Base-by-base conservation (phyloP, 2,329 filamentous ascomycete genomes). In the Colletotrichum trifolii region DNA sequence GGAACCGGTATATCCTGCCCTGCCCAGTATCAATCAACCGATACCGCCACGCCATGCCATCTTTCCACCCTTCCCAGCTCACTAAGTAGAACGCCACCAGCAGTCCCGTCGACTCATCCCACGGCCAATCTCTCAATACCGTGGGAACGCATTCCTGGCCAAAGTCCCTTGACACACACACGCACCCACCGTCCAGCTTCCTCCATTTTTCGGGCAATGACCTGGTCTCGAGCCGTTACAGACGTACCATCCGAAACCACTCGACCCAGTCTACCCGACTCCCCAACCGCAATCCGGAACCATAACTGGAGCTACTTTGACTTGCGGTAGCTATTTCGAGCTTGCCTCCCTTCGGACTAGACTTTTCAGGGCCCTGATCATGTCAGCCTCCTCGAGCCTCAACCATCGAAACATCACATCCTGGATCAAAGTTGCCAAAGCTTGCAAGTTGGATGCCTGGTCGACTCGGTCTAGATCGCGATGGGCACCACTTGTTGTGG, bases 381-480 rank as follows among this genome's bases (percentile, higher is more conserved):
- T 25, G 39, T 62, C 50, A 55, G 8, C 57, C 50, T 50, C 12
- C 52, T 39, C 46, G 47, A 39, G 36, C 52, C 45, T 50, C 56
- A 60, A 34, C 40, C 61, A 60, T 50, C 57, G 50, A 47, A 50
- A 40, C 39, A 25, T 25, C 25, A 25, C 4, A 25, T 62, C 42
- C 47, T 36, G 42, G 46, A 42, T 43, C 35, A 46, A 62, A 52
- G 46, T 62, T 62, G 35, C 25, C 15, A 47, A 53, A 42, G 33
- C 40, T 55, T 53, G 47, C 43, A 36, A 53, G 53, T 36, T 35
- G 47, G 43, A 53, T 63, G 52, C 47, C 59, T 66, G 40, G 53
- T 38, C 47, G 63, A 57, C 62, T 15, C 33, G 46, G 58, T 65
- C 62, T 56, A 15, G 58, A 53, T 62, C 58, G 52, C 62, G 43